phyloP scores from a whole-genome alignment of 352 stramenopile species.

The Globisporangium orthogonon region DNA sequence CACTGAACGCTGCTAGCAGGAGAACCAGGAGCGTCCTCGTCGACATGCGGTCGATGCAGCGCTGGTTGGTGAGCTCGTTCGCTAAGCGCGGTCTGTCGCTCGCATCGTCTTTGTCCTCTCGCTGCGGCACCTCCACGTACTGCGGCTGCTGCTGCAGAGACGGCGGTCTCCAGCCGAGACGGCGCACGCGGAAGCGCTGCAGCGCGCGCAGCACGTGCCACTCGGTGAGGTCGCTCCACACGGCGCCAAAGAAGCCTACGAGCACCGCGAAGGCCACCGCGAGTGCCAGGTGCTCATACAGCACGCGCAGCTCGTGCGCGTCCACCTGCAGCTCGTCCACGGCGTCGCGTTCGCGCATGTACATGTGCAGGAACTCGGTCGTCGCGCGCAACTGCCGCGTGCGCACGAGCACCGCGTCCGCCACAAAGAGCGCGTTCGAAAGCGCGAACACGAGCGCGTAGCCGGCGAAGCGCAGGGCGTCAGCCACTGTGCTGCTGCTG shows the following conservation, averaged over 20 bases:
- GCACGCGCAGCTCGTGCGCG: slow-evolving; percentile 29
- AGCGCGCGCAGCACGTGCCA: slow-evolving; percentile 38
- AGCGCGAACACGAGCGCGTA: slow-evolving; percentile 26
- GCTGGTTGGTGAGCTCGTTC: slow-evolving; percentile 7
- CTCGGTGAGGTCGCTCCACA: slow-evolving; percentile 48
- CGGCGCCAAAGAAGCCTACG: slow-evolving; percentile 29
- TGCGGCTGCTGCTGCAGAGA: not conserved
- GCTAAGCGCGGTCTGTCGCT: not conserved
- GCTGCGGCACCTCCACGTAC: not conserved
- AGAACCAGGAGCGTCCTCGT: slow-evolving; percentile 8
- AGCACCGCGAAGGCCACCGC: slow-evolving; percentile 25
- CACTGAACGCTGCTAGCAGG: slow-evolving; percentile 16
- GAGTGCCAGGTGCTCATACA: slow-evolving; percentile 24
- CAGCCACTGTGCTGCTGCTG: not conserved
- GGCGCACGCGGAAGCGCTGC: slow-evolving; percentile 10
- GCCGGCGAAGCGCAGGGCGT: slow-evolving; percentile 21
- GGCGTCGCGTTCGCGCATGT: slow-evolving; percentile 34
- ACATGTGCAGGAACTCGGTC: slow-evolving; percentile 36
- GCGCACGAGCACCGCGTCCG: slow-evolving; percentile 43
- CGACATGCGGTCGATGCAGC: slow-evolving; percentile 15
- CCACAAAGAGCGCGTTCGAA: slow-evolving; percentile 15
- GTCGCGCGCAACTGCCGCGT: slow-evolving; percentile 53
- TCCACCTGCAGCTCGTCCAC: slow-evolving; percentile 36
- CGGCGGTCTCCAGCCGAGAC: not conserved
- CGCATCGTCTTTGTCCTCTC: not conserved